These are phyloP conservation scores for Sisymbrium altissimum DNA, from an alignment of 345 rosid species.

Conservation along the genomic window DNA sequence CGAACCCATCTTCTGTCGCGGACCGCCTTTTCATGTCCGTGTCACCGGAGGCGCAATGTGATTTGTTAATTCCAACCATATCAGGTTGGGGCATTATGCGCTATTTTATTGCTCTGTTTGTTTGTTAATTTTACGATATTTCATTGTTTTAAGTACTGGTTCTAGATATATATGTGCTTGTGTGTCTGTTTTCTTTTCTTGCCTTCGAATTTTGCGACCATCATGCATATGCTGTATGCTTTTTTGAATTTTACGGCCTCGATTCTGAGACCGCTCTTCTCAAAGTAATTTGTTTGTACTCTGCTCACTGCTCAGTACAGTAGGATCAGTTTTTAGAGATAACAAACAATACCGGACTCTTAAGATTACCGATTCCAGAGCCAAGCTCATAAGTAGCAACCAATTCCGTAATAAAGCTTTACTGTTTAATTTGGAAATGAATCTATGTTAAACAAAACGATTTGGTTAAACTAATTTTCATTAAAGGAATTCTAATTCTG, in stretches of 20 bases:
- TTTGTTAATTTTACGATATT: neutral
- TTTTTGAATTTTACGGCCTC: conserved; percentile 21
- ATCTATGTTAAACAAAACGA: no score
- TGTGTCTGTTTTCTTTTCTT: neutral
- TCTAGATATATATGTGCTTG: neutral
- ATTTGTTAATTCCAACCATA: neutral
- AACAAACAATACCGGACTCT: neutral
- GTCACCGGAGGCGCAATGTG: conserved; percentile 62
- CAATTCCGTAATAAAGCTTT: no score
- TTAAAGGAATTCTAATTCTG: no score
- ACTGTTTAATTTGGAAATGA: neutral
- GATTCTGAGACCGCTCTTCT: neutral
- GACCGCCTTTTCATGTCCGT: conserved; percentile 80
- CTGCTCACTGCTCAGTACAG: neutral
- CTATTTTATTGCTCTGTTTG: neutral
- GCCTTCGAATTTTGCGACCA: neutral
- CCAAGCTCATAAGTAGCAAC: neutral
- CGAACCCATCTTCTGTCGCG: conserved; percentile 92
- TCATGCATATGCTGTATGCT: conserved; percentile 3
- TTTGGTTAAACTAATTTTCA: no score
- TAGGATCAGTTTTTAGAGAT: neutral
- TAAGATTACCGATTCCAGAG: neutral
- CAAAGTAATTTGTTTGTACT: neutral
- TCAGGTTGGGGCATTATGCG: neutral
- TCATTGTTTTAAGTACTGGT: conserved; percentile 4